Evolutionary conservation across 129 eudicot genomes (phyloP), one percentile per base, ranked within the genome.

Genomic region (Artemisia annua): DNA sequence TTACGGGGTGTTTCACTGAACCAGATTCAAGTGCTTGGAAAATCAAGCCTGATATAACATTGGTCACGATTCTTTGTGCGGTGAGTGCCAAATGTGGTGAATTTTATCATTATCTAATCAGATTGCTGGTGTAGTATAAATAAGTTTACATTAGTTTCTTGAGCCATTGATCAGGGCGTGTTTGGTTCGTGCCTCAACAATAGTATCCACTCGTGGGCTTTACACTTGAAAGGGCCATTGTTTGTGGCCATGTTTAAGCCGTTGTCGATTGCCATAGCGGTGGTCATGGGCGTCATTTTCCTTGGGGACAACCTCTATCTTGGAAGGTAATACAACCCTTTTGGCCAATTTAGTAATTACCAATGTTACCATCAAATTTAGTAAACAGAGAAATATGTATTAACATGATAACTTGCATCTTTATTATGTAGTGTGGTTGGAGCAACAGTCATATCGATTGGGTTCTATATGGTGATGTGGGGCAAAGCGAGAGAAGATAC

Each of bases 401-500:
- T 69, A 49, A 69, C 9, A 39, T 39, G 5, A 39, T 22, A 14
- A 62, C 48, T 14, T 1, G 17, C 48, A 46, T 78, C 9, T 78
- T 74, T 14, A 26, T 28, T 15, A 28, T 30, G 48, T 74, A 92
- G 98, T 71, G 81, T 88, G 48, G 72, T 92, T 59, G 98, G 98
- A 9, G 95, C 96, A 24, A 20, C 82, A 17, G 82, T 87, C 16
- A 87, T 92, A 80, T 84, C 83, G 1, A 65, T 84, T 24, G 96
- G 98, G 60, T 93, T 89, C 78, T 92, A 92, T 58, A 82, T 92
- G 1, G 98, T 89, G 39, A 93, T 93, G 92, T 93, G 98, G 98
- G 98, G 97, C 14, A 93, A 93, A 69, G 75, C 95, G 5, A 85
- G 81, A 57, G 96, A 93, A 48, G 88, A 73, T 6, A 71, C n/a